These are phyloP conservation scores for Kwoniella mangroviensis DNA, from an alignment of 768 basidiomycete species.

Conservation along the genomic window DNA sequence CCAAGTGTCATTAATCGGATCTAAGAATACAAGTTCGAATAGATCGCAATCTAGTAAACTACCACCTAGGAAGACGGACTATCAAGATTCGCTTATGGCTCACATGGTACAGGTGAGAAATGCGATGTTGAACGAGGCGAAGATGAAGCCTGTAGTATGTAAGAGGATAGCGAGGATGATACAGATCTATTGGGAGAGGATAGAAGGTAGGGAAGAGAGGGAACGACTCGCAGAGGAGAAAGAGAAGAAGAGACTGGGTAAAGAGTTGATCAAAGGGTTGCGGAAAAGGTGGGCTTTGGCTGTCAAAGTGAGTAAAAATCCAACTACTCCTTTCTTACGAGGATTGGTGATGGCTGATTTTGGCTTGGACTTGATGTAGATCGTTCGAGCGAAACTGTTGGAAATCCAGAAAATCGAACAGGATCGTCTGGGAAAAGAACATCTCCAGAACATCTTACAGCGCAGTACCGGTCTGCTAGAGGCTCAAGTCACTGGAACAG, in stretches of 20 bases:
- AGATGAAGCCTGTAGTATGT: conserved; percentile 58
- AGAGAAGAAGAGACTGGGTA: conserved; percentile 69
- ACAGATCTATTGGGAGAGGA: conserved; percentile 74
- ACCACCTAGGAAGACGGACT: conserved; percentile 43
- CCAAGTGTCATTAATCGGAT: not conserved
- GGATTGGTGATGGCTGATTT: not conserved
- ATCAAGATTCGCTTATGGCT: conserved; percentile 57
- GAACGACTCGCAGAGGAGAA: conserved; percentile 69
- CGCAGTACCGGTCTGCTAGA: conserved; percentile 85
- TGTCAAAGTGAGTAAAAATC: conserved; percentile 59
- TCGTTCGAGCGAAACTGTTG: conserved; percentile 60
- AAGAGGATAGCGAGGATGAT: conserved; percentile 69
- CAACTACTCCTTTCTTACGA: not conserved
- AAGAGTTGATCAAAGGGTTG: conserved; percentile 72
- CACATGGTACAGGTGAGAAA: conserved; percentile 55
- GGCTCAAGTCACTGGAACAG: conserved; percentile 63
- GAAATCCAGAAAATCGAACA: conserved; percentile 74
- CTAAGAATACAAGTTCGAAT: not conserved
- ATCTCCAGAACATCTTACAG: conserved; percentile 86
- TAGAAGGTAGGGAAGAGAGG: conserved; percentile 68
- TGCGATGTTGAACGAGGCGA: conserved; percentile 59
- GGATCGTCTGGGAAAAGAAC: conserved; percentile 75
- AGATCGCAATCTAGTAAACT: conserved; percentile 14
- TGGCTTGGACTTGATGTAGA: conserved; percentile 20
- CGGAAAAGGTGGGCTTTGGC: conserved; percentile 85